A percentile compares a stretch with the other conserved stretches of the same genome.
These are phyloP conservation scores for Aspergillus piperis DNA, from an alignment of 2,329 filamentous ascomycete genomes.

Conservation along the genomic window DNA sequence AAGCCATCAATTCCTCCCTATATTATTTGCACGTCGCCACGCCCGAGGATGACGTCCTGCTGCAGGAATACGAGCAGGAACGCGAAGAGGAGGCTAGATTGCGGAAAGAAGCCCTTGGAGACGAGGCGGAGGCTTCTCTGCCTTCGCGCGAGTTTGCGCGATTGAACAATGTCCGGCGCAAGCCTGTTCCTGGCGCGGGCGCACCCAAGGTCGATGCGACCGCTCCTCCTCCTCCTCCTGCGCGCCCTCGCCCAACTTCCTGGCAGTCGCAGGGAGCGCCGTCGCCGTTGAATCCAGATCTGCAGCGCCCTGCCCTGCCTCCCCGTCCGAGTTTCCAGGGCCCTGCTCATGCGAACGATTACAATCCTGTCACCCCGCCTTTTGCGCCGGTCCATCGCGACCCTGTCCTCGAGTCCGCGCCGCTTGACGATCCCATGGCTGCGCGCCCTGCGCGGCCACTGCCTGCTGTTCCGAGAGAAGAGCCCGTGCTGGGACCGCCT, in stretches of 20 bases:
- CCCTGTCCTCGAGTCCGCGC: constrained; percentile 3
- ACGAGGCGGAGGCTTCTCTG: constrained; percentile 24
- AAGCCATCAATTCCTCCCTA: constrained; percentile 82
- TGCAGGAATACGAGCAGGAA: constrained; percentile 43
- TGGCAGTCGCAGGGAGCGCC: constrained; percentile 22
- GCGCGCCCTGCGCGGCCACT: constrained; percentile 25
- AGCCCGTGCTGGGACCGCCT: constrained; percentile 13
- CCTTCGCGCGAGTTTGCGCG: constrained; percentile 31
- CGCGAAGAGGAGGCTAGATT: constrained; percentile 31
- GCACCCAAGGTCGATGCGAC: constrained; percentile 17
- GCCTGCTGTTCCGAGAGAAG: constrained; percentile 32
- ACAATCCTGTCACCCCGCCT: constrained; percentile 1
- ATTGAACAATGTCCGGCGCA: constrained; percentile 43
- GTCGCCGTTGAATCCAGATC: background rate
- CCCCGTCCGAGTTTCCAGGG: constrained; percentile 15
- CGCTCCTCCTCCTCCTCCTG: constrained; percentile 11
- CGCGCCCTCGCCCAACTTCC: constrained; percentile 13
- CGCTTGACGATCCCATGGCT: background rate
- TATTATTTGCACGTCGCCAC: constrained; percentile 86
- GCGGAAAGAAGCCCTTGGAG: constrained; percentile 27
- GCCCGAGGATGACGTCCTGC: constrained; percentile 55
- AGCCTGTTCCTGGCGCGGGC: constrained; percentile 34
- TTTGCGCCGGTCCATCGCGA: constrained; percentile 6
- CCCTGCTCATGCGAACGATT: background rate
- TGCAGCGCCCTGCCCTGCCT: constrained; percentile 19